A percentile compares a stretch with the other conserved stretches of the same genome.
Evolutionary conservation across 352 stramenopile species (phyloP).

Genomic region (Phytophthora pistaciae): DNA sequence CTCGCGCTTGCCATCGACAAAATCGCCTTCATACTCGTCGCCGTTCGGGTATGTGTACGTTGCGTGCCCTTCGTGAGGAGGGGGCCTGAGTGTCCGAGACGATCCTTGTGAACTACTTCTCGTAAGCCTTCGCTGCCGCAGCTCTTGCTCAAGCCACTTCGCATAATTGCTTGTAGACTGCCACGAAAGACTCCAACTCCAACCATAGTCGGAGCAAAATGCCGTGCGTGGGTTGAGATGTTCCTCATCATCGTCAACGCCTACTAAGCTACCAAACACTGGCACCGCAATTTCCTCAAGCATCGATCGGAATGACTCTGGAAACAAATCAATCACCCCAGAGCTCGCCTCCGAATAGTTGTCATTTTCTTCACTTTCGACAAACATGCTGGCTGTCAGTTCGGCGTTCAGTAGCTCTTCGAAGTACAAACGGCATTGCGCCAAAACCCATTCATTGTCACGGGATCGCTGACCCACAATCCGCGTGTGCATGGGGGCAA

Average conservation of each 20-base stretch:
- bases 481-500: constrained; percentile 29
- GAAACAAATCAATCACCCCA: constrained; percentile 39
- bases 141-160: constrained; percentile 47
- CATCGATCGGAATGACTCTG: constrained; percentile 55
- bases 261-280: constrained; percentile 42
- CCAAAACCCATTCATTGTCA: constrained; percentile 70
- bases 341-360: neutral
- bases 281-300: constrained; percentile 63
- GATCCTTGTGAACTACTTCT: constrained; percentile 23
- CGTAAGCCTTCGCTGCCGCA: constrained; percentile 16
- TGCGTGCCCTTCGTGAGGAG: constrained; percentile 54
- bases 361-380: constrained; percentile 13
- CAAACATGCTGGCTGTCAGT: constrained; percentile 32
- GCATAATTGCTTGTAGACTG: constrained; percentile 72
- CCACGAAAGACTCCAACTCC: constrained; percentile 70
- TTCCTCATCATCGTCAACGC: constrained; percentile 37
- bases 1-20: constrained; percentile 70
- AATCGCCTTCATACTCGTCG: constrained; percentile 84
- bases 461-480: constrained; percentile 29
- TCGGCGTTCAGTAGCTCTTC: constrained; percentile 61
- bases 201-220: constrained; percentile 70
- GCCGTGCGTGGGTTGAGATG: constrained; percentile 27
- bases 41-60: constrained; percentile 75
- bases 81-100: constrained; percentile 35
- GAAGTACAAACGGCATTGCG: constrained; percentile 72